Base-by-base conservation (phyloP, 2,329 filamentous ascomycete species). In the Bipolaris victoriae region DNA sequence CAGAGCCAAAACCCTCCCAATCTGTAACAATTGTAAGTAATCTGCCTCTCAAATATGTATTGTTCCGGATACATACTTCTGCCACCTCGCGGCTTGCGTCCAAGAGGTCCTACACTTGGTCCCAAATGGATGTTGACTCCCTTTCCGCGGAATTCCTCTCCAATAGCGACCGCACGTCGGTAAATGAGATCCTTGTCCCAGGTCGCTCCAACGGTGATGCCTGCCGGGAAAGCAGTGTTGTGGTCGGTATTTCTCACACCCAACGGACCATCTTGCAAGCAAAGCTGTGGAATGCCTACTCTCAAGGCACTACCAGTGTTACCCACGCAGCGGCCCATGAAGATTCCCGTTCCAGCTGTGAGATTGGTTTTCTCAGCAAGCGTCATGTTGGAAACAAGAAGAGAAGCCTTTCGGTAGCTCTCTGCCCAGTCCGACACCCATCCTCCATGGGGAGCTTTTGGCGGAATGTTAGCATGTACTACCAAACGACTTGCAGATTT, bases 291-390 rank as follows among this genome's bases (percentile, higher is more conserved):
- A 59, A 94, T 88, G 1, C 89, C 89, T 15, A 93, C 82, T 6
- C 90, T 84, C 15, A 79, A 73, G 1, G 87, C 89, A 57, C 88
- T 90, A 10, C 90, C 90, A 0, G 89, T 90, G 67, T 94, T 92
- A 37, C 90, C 91, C 20, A 89, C 88, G 64, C 91, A 95, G 37
- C 72, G 62, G 31, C 81, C 89, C 90, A 92, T 92, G 62, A 82
- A 88, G 40, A 88, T 82, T 1, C 90, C 90, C 1, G 84, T 88
- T 3, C 90, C 90, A 1, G 85, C 84, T 0, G 89, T 92, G 49
- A 92, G 82, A 69, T 92, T 93, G 3, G 89, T 88, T 78, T 93
- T 94, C 73, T 93, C 90, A 1, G 89, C 90, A 54, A 94, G 76
- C 0, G 90, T 93, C 90, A 94, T 91, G 46, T 86, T 84, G 51